Percentiles rank a stretch among this genome's conserved stretches.
phyloP scores from a whole-genome alignment of 2,329 filamentous ascomycete genomes.

The Eutypa lata region DNA sequence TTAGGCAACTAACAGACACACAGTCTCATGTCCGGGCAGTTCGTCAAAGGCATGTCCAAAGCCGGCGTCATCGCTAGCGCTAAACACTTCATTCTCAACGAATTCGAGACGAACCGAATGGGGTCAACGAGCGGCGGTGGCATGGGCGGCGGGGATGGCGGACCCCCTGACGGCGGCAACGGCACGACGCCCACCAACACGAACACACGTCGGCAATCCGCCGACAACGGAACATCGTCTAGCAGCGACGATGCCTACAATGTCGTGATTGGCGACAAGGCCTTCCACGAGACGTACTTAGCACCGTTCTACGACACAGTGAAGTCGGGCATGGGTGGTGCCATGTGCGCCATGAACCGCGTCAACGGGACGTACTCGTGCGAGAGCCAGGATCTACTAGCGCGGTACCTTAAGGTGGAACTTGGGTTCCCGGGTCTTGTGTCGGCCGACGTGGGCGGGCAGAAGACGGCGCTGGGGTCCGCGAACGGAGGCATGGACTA shows the following conservation, averaged over 20 bases:
- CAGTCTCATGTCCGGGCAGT: background rate
- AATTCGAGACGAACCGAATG: slow-evolving; percentile 11
- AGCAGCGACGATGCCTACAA: slow-evolving; percentile 1
- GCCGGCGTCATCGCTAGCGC: slow-evolving; percentile 7
- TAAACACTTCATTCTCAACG: slow-evolving; percentile 9
- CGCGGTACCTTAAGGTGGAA: slow-evolving; percentile 21
- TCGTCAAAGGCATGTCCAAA: background rate
- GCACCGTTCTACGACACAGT: slow-evolving; percentile 20
- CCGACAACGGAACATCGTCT: background rate
- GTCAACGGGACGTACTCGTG: slow-evolving; percentile 21
- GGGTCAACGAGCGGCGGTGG: background rate
- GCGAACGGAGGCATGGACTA: slow-evolving; percentile 25
- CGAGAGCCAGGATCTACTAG: slow-evolving; percentile 21
- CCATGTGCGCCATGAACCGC: slow-evolving; percentile 24
- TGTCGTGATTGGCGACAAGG: slow-evolving; percentile 18
- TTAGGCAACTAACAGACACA: no score
- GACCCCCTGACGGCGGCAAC: background rate
- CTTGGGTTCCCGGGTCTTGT: slow-evolving; percentile 25
- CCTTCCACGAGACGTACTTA: slow-evolving; percentile 22
- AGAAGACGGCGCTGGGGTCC: slow-evolving; percentile 18
- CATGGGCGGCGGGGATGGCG: slow-evolving; percentile 1
- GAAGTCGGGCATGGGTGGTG: slow-evolving; percentile 13
- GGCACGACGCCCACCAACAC: background rate
- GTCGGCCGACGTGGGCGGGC: slow-evolving; percentile 16
- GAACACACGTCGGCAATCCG: background rate